Evolutionary conservation across 2,329 filamentous ascomycete genomes (phyloP).

Genomic region (Coniochaeta sp.): DNA sequence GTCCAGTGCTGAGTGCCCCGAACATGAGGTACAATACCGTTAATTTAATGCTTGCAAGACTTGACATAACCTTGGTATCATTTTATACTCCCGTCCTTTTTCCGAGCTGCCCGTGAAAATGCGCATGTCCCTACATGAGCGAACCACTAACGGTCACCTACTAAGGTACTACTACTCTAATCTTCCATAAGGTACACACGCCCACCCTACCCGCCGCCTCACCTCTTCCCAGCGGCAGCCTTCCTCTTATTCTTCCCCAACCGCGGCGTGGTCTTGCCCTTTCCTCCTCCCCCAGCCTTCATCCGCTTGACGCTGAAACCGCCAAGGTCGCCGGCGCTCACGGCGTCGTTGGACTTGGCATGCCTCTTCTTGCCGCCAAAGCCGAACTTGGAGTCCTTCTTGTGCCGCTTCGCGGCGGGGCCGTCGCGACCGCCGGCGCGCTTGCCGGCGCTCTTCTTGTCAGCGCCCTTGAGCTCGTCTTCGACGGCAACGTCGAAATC

Average conservation of each 20-base stretch:
- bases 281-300: conserved; percentile 50
- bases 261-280: conserved; percentile 28
- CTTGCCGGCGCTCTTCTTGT: conserved; percentile 24
- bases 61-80: not conserved
- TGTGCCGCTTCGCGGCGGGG: conserved; percentile 62
- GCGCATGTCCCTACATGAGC: not conserved
- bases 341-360: conserved; percentile 82
- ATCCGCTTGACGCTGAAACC: conserved; percentile 79
- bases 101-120: not conserved
- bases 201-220: conserved; percentile 1
- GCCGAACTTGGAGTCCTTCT: conserved; percentile 92
- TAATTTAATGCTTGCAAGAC: not conserved
- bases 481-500: conserved; percentile 92
- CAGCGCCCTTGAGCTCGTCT: conserved; percentile 36
- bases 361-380: conserved; percentile 95
- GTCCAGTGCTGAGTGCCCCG: not conserved
- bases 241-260: conserved; percentile 47
- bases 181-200: no score
- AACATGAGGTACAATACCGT: not conserved
- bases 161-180: no score
- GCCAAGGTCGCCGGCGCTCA: conserved; percentile 72
- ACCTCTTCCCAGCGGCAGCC: conserved; percentile 30
- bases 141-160: not conserved
- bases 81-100: not conserved
- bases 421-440: conserved; percentile 32